Evolutionary conservation across 306 rosid genomes (phyloP).

Genomic region (Malus sylvestris): DNA sequence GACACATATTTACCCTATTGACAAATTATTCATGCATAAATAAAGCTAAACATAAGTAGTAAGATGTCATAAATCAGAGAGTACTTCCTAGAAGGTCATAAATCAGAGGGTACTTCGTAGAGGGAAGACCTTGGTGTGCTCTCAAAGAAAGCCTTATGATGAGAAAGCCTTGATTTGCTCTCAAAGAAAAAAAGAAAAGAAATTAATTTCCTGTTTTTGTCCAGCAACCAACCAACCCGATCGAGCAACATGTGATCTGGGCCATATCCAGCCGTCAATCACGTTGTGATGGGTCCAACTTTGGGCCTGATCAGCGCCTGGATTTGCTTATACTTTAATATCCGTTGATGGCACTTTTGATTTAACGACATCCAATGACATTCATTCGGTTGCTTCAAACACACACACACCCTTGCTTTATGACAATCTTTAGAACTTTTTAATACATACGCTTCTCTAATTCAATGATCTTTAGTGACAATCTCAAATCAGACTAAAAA

Average conservation of each 20-base stretch:
- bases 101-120: neutral
- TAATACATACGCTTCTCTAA: neutral
- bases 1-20: too few relatives aligned
- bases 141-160: neutral
- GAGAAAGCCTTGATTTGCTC: neutral
- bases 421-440: neutral
- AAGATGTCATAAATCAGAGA: neutral
- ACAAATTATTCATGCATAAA: neutral
- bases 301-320: conserved; percentile 5
- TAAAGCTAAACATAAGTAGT: neutral
- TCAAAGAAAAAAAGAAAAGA: neutral
- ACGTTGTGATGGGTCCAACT: conserved; percentile 39
- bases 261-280: conserved; percentile 54
- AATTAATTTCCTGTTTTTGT: neutral
- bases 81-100: neutral
- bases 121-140: neutral
- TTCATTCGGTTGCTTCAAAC: conserved; percentile 17
- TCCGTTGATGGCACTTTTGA: neutral
- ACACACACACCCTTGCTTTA: neutral
- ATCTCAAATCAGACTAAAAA: neutral
- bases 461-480: neutral
- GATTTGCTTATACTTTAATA: neutral
- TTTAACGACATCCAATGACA: conserved; percentile 7
- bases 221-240: neutral
- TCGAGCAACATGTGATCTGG: conserved; percentile 14